Base-by-base conservation (phyloP, 768 basidiomycete genomes). In the Favolaschia claudopus region DNA sequence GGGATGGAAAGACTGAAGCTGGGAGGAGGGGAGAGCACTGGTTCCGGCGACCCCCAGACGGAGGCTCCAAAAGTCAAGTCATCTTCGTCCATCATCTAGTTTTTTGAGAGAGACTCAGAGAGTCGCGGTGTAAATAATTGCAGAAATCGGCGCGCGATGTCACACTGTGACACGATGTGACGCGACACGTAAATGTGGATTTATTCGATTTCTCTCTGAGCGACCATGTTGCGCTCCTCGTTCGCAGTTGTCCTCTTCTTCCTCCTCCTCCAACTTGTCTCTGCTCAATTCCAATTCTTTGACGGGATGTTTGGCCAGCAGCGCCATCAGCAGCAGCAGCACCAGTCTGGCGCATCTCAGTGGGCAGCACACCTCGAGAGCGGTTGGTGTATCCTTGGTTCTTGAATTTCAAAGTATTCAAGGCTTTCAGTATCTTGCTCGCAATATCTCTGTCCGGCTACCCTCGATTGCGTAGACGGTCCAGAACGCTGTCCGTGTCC, bases 401-500 rank as follows among this genome's bases (percentile, higher is more conserved):
- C 27, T 44, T 36, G 22, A 27, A 43, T 14, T 27, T 47, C 9
- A 33, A 14, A 37, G 46, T 31, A 37, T 46, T 28, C 27, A 5
- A 55, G 5, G 19, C 10, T n/a, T 45, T n/a, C 52, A 94, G 92
- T 91, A 5, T 71, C 85, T 27, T 94, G 92, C 69, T 82, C 89
- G 9, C 77, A 80, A 44, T 93, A 93, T 69, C 76, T 93, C 19
- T 93, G 92, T 69, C 92, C 90, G 13, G 77, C 81, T 40, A 92
- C 90, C 19, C 77, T 93, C 42, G 83, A 85, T 53, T 94, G 92
- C 62, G 92, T 89, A 10, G 62, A 72, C 2, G 75, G 73, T 44
- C 89, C 84, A 13, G 71, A 75, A n/a, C 83, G 91, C 38, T 94
- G 92, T 66, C 91, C 92, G 2, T 94, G 92, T 72, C 91, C 92